Base-by-base conservation (phyloP, 1,284 basidiomycete species). In the Ceratobasidium sp. region DNA sequence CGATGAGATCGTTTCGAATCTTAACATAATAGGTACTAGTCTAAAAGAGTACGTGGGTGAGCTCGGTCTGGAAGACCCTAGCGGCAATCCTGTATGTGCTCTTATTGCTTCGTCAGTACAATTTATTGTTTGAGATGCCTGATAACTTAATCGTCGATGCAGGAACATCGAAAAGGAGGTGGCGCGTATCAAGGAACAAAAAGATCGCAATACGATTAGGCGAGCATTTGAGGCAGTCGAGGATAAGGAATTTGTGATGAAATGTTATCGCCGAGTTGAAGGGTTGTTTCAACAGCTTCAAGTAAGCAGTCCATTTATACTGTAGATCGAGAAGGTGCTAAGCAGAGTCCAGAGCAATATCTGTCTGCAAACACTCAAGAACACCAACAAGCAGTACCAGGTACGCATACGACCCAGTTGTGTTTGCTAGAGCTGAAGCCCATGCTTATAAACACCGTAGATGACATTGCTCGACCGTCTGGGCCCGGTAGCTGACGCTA, bases 311-410 rank as follows among this genome's bases (percentile, higher is more conserved):
- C 5, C 13, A 17, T 1, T 13, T 8, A 7, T 6, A 6, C 35
- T 56, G n/a, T 56, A 20, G 6, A 15, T 8, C 38, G 7, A 8
- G 17, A 13, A 8, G 17, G n/a, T n/a, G 8, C 7, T 45, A 42
- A 34, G 3, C 13, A 20, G 34, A 7, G n/a, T n/a, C n/a, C n/a
- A n/a, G n/a, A n/a, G 57, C 17, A 17, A 32, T 32, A 31, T 10
- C 34, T n/a, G n/a, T n/a, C n/a, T n/a, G n/a, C n/a, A n/a, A 29
- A 47, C 13, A n/a, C n/a, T 60, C 22, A 45, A 42, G 57, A 40
- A 40, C 17, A 40, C 38, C 38, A 7, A 8, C 8, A 17, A 40
- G 7, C 8, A 40, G 38, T 17, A 40, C 17, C 8, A 8, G 38
- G 38, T 17, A 17, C 8, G 7, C 7, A 7, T 7, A 7, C 17